These are phyloP conservation scores for Phenoliferia sp. DNA, from an alignment of 1,284 basidiomycete genomes.

Conservation along the genomic window DNA sequence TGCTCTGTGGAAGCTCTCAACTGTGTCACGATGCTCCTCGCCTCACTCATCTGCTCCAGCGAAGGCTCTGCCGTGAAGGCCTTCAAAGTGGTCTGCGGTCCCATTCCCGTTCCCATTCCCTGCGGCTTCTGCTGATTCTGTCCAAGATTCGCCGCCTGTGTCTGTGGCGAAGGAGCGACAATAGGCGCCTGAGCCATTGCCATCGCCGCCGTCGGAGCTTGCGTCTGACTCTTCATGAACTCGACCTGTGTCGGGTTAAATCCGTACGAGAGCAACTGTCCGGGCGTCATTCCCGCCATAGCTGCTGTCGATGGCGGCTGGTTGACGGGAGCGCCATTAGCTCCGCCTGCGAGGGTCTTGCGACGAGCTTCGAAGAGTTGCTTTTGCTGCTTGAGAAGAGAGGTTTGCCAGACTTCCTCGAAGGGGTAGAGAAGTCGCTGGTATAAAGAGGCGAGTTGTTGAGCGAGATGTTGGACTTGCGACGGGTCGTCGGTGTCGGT, in stretches of 20 bases:
- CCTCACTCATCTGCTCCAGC: conserved; percentile 24
- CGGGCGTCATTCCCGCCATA: conserved; percentile 15
- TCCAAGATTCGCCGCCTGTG: background rate
- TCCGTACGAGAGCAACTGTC: conserved; percentile 7
- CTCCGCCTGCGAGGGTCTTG: background rate
- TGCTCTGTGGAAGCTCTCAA: conserved; percentile 11
- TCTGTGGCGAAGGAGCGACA: background rate
- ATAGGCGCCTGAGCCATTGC: background rate
- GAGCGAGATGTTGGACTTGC: background rate
- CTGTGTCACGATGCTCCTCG: conserved; percentile 8
- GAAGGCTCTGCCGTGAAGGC: conserved; percentile 10
- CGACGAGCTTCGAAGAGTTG: conserved; percentile 17
- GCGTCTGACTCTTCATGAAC: background rate
- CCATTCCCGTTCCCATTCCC: background rate
- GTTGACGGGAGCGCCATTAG: background rate
- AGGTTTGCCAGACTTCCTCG: conserved; percentile 33
- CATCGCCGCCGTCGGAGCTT: background rate
- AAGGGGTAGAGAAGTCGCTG: conserved; percentile 30
- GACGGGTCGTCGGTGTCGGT: conserved; percentile 22
- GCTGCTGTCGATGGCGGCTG: background rate
- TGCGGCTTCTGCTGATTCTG: no score
- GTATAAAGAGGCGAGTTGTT: conserved; percentile 31
- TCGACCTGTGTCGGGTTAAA: conserved; percentile 4
- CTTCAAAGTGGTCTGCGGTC: background rate
- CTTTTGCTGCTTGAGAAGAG: conserved; percentile 18